Evolutionary conservation across 768 basidiomycete species (phyloP).

Genomic region (Lactarius hengduanensis): DNA sequence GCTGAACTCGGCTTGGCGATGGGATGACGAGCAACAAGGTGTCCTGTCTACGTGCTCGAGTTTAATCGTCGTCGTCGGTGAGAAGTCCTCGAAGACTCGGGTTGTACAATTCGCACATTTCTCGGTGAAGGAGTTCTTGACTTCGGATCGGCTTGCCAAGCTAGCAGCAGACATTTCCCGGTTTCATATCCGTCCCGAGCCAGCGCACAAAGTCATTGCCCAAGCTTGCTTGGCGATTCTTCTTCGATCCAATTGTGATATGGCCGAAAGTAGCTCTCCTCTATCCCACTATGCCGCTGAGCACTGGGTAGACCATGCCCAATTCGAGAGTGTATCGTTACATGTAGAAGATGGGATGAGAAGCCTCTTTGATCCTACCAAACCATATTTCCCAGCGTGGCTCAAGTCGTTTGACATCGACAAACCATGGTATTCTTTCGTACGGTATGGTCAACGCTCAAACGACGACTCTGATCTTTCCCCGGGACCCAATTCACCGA

Average conservation of each 20-base stretch:
- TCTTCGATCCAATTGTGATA: neutral
- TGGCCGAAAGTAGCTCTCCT: neutral
- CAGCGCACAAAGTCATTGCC: neutral
- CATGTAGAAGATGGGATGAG: neutral
- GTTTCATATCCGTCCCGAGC: neutral
- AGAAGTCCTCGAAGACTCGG: rapidly evolving
- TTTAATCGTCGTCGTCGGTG: neutral
- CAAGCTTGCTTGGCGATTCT: neutral
- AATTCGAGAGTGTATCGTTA: neutral
- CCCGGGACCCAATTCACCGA: neutral
- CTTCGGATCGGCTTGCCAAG: neutral
- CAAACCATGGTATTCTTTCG: neutral
- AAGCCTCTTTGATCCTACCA: neutral
- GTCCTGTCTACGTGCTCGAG: neutral
- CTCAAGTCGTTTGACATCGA: neutral
- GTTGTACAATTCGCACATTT: slow-evolving; percentile 1
- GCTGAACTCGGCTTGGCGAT: too few species aligned
- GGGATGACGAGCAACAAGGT: too few species aligned
- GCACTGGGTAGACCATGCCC: neutral
- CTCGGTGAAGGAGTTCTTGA: slow-evolving; percentile 3
- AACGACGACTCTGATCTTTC: too few species aligned
- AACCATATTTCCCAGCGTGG: neutral
- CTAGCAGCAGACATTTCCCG: neutral
- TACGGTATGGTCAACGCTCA: too few species aligned
- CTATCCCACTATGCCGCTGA: neutral